Conservation (phyloP, 148 eudicot genomes). For the Rhododendron williamsianum region DNA sequence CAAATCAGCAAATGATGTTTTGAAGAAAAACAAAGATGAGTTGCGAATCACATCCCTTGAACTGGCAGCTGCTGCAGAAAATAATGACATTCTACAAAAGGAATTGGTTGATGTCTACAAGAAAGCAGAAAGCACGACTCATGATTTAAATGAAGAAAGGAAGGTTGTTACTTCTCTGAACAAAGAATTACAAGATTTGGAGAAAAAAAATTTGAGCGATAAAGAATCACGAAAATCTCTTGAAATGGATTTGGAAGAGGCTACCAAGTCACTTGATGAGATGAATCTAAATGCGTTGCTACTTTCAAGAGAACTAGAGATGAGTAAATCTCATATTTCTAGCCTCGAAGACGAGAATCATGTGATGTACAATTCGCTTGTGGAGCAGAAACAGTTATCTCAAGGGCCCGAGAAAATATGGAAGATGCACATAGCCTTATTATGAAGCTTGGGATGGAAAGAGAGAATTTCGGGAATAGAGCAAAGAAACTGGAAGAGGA, state of each 20-base stretch:
- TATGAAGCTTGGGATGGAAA: conserved; percentile 57
- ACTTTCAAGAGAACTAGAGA: conserved; percentile 56
- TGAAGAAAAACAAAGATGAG: conserved; percentile 39
- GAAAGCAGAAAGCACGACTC: conserved; percentile 41
- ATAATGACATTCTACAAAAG: conserved; percentile 39
- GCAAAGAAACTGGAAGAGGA: conserved; percentile 60
- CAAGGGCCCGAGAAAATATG: conserved; percentile 48
- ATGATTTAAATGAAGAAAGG: conserved; percentile 52
- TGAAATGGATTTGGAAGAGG: conserved; percentile 55
- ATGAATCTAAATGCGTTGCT: conserved; percentile 37
- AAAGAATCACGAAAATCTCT: conserved; percentile 41
- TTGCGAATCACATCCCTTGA: conserved; percentile 32
- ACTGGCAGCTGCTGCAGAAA: conserved; percentile 29
- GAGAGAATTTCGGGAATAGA: conserved; percentile 44
- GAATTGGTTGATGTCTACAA: conserved; percentile 58
- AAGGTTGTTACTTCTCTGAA: conserved; percentile 37
- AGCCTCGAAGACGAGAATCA: conserved; percentile 54
- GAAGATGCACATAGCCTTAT: conserved; percentile 65
- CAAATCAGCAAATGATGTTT: conserved; percentile 33
- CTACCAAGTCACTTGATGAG: conserved; percentile 66
- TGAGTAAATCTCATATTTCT: conserved; percentile 33
- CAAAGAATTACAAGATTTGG: conserved; percentile 41
- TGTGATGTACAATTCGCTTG: conserved; percentile 28
- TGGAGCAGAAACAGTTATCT: conserved; percentile 42
- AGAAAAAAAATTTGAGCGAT: conserved; percentile 38